Base-by-base conservation (phyloP, 2,329 filamentous ascomycete genomes). In the Xylariaceae sp. region DNA sequence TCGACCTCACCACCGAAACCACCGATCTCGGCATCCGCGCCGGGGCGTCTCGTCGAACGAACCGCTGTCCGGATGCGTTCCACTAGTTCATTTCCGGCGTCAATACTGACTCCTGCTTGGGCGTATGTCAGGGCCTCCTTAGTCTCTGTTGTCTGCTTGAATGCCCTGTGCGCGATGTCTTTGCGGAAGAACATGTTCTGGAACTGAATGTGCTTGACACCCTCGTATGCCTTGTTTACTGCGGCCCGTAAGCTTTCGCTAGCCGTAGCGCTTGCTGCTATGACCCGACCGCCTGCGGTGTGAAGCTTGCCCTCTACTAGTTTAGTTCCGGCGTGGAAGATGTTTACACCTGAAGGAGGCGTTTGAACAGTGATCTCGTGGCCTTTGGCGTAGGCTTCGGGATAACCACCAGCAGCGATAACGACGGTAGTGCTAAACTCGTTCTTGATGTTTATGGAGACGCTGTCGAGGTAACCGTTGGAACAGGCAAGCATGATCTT, bases 291-390 rank as follows among this genome's bases (percentile, higher is more conserved):
- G 51, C 94, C 94, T 0, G 88, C 83, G 0, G 91, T 93, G 69
- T 86, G 82, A 17, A 97, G 79, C 63, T 86, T 78, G 41, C 85
- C 81, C 17, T 78, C 77, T 8, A 82, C 78, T 13, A 90, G 73
- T 45, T 81, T 81, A 2, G 94, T 99, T 34, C 94, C 94, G 4
- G 94, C 94, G 72, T 99, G 94, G 84, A 99, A 99, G 63, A 97
- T 84, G 63, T 88, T 86, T 63, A 83, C 88, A 61, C 76, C 79
- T 2, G 73, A 64, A 54, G 75, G 78, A 57, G 77, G 76, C 18
- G 71, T 67, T 15, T 73, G 69, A 9, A 88, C 77, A 54, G 72
- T 74, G 74, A 82, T 88, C 65, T 74, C 78, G 49, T 76, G 89
- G 57, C 90, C 92, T 77, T 96, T 96, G 55, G 84, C 81, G 73